These are phyloP conservation scores for Arthroderma sp. DNA, from an alignment of 2,329 filamentous ascomycete genomes.

Conservation along the genomic window DNA sequence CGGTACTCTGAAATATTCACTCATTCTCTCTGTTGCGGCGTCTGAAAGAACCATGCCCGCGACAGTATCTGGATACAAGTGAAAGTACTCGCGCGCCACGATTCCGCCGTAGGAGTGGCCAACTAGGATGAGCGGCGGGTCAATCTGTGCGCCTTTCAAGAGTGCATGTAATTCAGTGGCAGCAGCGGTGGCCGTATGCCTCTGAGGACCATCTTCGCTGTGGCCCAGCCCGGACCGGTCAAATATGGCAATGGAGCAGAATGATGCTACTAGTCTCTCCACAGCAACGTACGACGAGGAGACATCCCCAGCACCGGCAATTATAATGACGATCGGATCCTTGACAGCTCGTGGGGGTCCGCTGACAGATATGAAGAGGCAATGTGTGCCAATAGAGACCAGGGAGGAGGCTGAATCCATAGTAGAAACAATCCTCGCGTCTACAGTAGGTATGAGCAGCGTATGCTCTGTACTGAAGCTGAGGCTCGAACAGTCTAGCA, in stretches of 20 bases:
- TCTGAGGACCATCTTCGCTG: conserved; percentile 19
- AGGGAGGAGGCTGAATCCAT: not conserved
- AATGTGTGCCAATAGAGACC: conserved; percentile 25
- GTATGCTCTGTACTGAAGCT: not conserved
- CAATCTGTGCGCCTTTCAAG: conserved; percentile 17
- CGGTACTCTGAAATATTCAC: conserved; percentile 23
- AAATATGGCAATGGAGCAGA: conserved; percentile 25
- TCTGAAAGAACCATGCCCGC: conserved; percentile 30
- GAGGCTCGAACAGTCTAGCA: not conserved
- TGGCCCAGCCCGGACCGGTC: conserved; percentile 30
- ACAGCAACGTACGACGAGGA: conserved; percentile 25
- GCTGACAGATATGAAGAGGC: conserved; percentile 22
- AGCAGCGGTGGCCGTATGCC: conserved; percentile 17
- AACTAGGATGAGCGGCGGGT: conserved; percentile 25
- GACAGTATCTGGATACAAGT: conserved; percentile 22
- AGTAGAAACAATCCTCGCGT: too few species aligned
- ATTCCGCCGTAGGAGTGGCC: conserved; percentile 33
- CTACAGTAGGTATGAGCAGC: not conserved
- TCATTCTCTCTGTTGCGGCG: conserved; percentile 25
- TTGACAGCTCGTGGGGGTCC: conserved; percentile 17
- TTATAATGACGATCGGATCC: conserved; percentile 25
- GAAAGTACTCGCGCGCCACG: conserved; percentile 30
- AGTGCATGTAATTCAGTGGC: conserved; percentile 24
- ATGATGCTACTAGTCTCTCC: conserved; percentile 21
- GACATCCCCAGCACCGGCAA: conserved; percentile 28